A percentile compares a stretch with the other conserved stretches of the same genome.
These are phyloP conservation scores for Epichloe bromicola DNA, from an alignment of 2,329 filamentous ascomycete genomes.

Conservation along the genomic window DNA sequence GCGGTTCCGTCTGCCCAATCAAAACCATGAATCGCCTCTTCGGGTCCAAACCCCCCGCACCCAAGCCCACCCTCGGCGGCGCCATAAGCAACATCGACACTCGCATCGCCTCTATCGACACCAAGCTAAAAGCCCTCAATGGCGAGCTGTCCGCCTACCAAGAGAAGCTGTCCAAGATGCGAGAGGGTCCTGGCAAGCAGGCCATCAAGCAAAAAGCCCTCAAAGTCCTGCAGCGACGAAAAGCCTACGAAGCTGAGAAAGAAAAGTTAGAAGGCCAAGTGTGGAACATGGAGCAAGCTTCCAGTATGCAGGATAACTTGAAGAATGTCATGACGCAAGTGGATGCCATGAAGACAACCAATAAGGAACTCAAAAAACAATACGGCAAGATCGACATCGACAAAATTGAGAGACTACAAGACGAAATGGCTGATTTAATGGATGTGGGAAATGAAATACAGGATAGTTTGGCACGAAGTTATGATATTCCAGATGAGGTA, in stretches of 20 bases:
- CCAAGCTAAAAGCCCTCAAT: conserved; percentile 86
- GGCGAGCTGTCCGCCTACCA: conserved; percentile 83
- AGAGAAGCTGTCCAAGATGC: conserved; percentile 78
- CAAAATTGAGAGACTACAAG: conserved; percentile 94
- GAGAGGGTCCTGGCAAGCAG: conserved; percentile 84
- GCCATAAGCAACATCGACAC: conserved; percentile 80
- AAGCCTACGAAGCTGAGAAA: conserved; percentile 86
- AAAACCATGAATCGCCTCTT: conserved; percentile 86
- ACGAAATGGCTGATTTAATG: conserved; percentile 97
- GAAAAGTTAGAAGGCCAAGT: conserved; percentile 89
- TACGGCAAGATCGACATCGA: conserved; percentile 97
- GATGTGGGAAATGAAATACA: conserved; percentile 98
- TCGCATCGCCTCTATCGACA: conserved; percentile 76
- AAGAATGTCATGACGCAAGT: conserved; percentile 98
- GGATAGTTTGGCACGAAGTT: conserved; percentile 79
- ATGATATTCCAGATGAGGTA: conserved; percentile 92
- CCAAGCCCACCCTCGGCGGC: conserved; percentile 76
- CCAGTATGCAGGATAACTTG: conserved; percentile 97
- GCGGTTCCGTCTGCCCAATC: background rate
- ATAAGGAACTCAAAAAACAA: conserved; percentile 82
- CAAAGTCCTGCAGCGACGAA: conserved; percentile 84
- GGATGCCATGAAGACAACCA: conserved; percentile 93
- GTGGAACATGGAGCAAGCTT: conserved; percentile 98
- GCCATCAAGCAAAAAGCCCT: conserved; percentile 90
- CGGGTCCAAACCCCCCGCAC: conserved; percentile 72